These are phyloP conservation scores for Rhypophila decipiens DNA, from an alignment of 495 filamentous ascomycete species.

Conservation along the genomic window DNA sequence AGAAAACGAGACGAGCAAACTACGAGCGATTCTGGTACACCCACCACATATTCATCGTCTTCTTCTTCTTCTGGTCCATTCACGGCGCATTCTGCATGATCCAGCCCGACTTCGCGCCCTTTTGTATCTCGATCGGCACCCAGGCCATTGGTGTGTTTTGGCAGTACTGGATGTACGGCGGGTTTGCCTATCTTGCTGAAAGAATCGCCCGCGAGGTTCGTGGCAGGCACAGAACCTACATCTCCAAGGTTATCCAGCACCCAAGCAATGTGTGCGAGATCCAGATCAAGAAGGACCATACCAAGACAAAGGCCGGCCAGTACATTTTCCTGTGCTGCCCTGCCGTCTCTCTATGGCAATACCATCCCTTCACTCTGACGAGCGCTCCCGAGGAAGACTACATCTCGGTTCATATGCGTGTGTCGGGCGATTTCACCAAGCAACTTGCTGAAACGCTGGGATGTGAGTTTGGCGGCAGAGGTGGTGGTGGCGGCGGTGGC, in stretches of 20 bases:
- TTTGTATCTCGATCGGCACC: slow-evolving; percentile 54
- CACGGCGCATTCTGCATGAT: slow-evolving; percentile 81
- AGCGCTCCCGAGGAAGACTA: slow-evolving; percentile 78
- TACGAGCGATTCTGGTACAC: slow-evolving; percentile 79
- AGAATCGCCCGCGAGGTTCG: slow-evolving; percentile 63
- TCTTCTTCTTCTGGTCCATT: slow-evolving; percentile 77
- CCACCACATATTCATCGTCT: slow-evolving; percentile 70
- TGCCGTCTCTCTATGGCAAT: slow-evolving; percentile 72
- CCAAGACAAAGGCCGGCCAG: slow-evolving; percentile 70
- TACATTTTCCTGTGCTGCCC: slow-evolving; percentile 81
- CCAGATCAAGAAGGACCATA: slow-evolving; percentile 77
- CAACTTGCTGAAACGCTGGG: slow-evolving; percentile 58
- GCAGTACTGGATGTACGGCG: slow-evolving; percentile 75
- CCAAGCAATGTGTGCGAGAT: slow-evolving; percentile 78
- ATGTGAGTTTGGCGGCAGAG: slow-evolving; percentile 57
- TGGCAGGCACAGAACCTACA: slow-evolving; percentile 67
- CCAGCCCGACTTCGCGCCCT: slow-evolving; percentile 65
- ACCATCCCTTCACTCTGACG: slow-evolving; percentile 73
- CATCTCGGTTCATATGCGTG: slow-evolving; percentile 72
- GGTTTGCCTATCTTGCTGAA: slow-evolving; percentile 65
- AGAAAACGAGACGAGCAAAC: slow-evolving; percentile 61
- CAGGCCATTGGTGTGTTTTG: slow-evolving; percentile 67
- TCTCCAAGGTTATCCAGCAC: slow-evolving; percentile 78
- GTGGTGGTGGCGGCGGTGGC: too few relatives aligned
- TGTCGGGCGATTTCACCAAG: slow-evolving; percentile 64